Evolutionary conservation across 2,329 filamentous ascomycete species (phyloP).

Genomic region (Harringtonia aguacate): DNA sequence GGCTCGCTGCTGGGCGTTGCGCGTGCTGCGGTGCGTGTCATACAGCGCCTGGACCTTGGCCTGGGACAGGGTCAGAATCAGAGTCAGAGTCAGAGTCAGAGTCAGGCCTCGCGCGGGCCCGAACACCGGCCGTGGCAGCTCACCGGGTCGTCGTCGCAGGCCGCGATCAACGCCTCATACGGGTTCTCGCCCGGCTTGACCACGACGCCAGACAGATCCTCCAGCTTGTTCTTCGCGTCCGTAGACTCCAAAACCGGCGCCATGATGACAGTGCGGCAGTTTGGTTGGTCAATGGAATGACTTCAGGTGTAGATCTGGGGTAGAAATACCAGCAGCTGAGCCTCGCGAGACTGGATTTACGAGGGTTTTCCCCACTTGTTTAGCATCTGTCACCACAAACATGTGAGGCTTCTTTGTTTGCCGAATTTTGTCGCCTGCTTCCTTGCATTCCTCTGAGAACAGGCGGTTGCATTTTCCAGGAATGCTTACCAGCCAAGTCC

Average conservation of each 20-base stretch:
- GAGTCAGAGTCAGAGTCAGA: background rate
- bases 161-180: conserved; percentile 61
- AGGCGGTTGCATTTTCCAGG: too few relatives aligned
- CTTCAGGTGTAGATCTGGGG: too few relatives aligned
- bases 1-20: conserved; percentile 65
- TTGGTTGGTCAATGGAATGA: too few relatives aligned
- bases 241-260: conserved; percentile 19
- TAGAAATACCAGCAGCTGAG: too few relatives aligned
- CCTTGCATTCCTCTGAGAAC: too few relatives aligned
- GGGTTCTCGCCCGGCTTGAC: conserved; percentile 54
- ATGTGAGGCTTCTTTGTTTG: too few relatives aligned
- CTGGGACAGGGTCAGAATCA: conserved; percentile 24
- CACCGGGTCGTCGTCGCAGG: conserved; percentile 58
- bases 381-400: too few relatives aligned
- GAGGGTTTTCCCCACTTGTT: too few relatives aligned
- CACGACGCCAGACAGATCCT: conserved; percentile 42
- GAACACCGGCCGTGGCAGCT: conserved; percentile 14
- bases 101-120: background rate
- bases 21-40: conserved; percentile 57
- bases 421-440: too few relatives aligned
- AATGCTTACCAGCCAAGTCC: too few relatives aligned
- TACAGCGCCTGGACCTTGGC: conserved; percentile 62
- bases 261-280: conserved; percentile 1
- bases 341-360: too few relatives aligned
- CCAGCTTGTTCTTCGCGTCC: conserved; percentile 38